Conservation (phyloP, 2,329 filamentous ascomycete genomes). For the Ascochyta rabiei region DNA sequence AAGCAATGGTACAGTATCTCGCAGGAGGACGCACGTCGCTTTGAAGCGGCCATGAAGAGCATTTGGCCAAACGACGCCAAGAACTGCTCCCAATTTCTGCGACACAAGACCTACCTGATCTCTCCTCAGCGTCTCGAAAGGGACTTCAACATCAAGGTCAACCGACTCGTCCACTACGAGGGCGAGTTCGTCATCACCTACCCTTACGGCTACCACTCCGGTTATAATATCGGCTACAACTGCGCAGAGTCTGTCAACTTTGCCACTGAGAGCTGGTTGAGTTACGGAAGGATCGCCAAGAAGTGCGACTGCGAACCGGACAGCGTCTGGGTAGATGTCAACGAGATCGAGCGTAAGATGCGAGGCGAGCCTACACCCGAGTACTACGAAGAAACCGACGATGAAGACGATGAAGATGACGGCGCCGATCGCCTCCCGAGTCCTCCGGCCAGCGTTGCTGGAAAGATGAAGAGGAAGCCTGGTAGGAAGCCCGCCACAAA, state of each 20-base stretch:
- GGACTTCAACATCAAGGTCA: conserved; percentile 93
- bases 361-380: conserved; percentile 82
- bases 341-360: conserved; percentile 92
- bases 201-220: conserved; percentile 97
- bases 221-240: conserved; percentile 97
- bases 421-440: conserved; percentile 70
- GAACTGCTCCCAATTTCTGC: conserved; percentile 91
- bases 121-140: conserved; percentile 86
- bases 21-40: conserved; percentile 88
- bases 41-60: conserved; percentile 92
- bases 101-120: conserved; percentile 97
- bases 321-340: conserved; percentile 97
- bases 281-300: conserved; percentile 93
- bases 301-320: conserved; percentile 97
- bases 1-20: conserved; percentile 99
- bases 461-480: conserved; percentile 71
- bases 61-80: conserved; percentile 96
- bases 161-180: conserved; percentile 92
- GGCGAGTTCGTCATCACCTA: conserved; percentile 99
- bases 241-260: conserved; percentile 99
- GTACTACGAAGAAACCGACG: conserved; percentile 79
- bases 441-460: conserved; percentile 75
- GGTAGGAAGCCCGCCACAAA: conserved; percentile 74
- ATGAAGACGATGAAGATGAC: conserved; percentile 66
- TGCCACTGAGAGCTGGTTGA: conserved; percentile 90